These are phyloP conservation scores for Apiospora malaysiana DNA, from an alignment of 2,329 filamentous ascomycete genomes.

Conservation along the genomic window DNA sequence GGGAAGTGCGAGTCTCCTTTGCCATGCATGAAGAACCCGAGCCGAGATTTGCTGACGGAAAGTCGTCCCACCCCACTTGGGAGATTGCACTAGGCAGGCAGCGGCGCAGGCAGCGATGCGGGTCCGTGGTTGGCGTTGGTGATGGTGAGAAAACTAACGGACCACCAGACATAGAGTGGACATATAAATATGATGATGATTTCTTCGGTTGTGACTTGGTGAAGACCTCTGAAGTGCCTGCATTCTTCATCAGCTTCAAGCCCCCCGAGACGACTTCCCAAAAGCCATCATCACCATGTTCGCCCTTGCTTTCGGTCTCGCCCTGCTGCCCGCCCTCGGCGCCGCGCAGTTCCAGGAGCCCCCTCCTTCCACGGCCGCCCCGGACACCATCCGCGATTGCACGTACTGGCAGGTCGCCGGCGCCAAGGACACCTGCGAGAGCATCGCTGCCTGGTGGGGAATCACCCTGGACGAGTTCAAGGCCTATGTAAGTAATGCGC, in stretches of 20 bases:
- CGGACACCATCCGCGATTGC: constrained; percentile 23
- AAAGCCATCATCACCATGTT: not conserved
- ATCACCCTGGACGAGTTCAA: constrained; percentile 10
- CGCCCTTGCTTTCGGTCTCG: not conserved
- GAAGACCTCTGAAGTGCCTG: too few species aligned
- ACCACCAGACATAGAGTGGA: too few species aligned
- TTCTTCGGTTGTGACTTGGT: not conserved
- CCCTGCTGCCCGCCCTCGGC: not conserved
- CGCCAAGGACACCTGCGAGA: constrained; percentile 20
- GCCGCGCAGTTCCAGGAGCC: constrained; percentile 8
- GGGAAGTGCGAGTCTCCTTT: not conserved
- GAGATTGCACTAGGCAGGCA: not conserved
- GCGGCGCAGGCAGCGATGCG: not conserved
- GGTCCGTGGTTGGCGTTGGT: too few species aligned
- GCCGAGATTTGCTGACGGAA: not conserved
- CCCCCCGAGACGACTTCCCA: not conserved
- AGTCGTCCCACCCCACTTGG: not conserved
- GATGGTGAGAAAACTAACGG: too few species aligned
- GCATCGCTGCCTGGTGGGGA: not conserved
- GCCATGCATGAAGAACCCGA: not conserved
- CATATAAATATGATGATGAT: not conserved
- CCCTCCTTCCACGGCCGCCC: constrained; percentile 19
- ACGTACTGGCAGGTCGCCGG: constrained; percentile 22
- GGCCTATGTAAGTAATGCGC: constrained; percentile 10
- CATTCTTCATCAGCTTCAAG: not conserved